Conservation (phyloP, 164 flowering plant genomes). For the Vitis labrusca region DNA sequence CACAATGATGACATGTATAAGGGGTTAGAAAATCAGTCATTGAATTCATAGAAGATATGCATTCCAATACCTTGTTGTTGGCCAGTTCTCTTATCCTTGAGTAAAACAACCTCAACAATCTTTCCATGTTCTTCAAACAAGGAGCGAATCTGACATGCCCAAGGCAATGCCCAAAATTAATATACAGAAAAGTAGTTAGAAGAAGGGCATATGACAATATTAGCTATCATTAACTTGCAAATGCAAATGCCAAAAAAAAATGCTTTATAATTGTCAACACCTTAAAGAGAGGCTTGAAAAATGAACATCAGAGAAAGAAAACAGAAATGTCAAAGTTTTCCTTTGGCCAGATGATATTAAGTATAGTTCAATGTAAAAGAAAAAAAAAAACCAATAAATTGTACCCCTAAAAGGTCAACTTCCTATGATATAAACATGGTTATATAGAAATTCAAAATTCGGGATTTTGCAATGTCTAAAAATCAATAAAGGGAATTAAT, state of each 20-base stretch:
- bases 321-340: neutral
- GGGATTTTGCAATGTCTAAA: too few relatives aligned
- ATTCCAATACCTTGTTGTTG: slow-evolving; percentile 43
- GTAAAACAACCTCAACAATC: slow-evolving; percentile 49
- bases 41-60: neutral
- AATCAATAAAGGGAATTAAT: too few relatives aligned
- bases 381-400: too few relatives aligned
- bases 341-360: too few relatives aligned
- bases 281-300: neutral
- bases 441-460: too few relatives aligned
- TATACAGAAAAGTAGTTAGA: neutral
- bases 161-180: neutral
- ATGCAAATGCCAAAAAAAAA: slow-evolving; percentile 1
- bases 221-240: neutral
- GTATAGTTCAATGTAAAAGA: too few relatives aligned
- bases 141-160: slow-evolving; percentile 35
- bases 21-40: too few relatives aligned
- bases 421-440: too few relatives aligned
- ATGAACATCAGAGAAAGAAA: neutral
- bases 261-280: too few relatives aligned
- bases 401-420: too few relatives aligned
- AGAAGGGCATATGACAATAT: too few relatives aligned
- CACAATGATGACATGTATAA: neutral
- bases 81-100: slow-evolving; percentile 53
- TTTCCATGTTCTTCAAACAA: slow-evolving; percentile 53